phyloP scores from a whole-genome alignment of 768 basidiomycete species.

The Phylloporus arenicola region DNA sequence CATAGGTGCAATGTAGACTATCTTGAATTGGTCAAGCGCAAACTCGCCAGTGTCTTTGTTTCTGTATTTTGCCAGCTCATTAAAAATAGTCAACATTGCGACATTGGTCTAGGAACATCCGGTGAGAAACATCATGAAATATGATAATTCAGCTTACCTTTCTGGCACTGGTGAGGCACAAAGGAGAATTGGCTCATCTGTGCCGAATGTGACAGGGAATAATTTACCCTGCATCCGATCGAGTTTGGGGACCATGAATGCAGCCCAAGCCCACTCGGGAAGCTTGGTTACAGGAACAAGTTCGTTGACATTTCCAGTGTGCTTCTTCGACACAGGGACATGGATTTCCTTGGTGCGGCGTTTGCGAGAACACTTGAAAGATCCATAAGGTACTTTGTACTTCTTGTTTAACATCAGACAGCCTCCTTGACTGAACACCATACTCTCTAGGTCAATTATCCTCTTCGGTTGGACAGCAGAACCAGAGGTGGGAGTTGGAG shows the following conservation, averaged over 20 bases:
- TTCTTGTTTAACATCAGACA: slow-evolving; percentile 99
- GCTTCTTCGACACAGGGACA: slow-evolving; percentile 86
- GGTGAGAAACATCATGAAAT: slow-evolving; percentile 4
- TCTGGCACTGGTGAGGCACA: slow-evolving; percentile 97
- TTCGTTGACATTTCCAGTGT: slow-evolving; percentile 57
- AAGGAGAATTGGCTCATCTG: slow-evolving; percentile 88
- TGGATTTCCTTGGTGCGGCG: slow-evolving; percentile 98
- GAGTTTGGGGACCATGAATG: slow-evolving; percentile 75
- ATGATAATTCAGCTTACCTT: slow-evolving; percentile 60
- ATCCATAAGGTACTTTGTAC: slow-evolving; percentile 94
- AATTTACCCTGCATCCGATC: slow-evolving; percentile 93
- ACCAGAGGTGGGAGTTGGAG: slow-evolving; percentile 82
- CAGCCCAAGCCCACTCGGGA: slow-evolving; percentile 82
- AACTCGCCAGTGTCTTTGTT: no score
- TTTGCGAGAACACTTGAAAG: slow-evolving; percentile 93
- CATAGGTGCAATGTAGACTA: no score
- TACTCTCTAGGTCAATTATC: slow-evolving; percentile 83
- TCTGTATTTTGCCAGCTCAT: no score
- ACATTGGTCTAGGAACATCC: slow-evolving; percentile 43
- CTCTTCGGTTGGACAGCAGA: slow-evolving; percentile 81
- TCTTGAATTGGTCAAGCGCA: no score
- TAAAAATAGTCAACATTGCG: no score
- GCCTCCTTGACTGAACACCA: slow-evolving; percentile 94
- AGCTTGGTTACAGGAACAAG: slow-evolving; percentile 66
- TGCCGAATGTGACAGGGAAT: slow-evolving; percentile 88